Conservation (phyloP, 345 rosid genomes). For the Cardamine chenopodiifolia region DNA sequence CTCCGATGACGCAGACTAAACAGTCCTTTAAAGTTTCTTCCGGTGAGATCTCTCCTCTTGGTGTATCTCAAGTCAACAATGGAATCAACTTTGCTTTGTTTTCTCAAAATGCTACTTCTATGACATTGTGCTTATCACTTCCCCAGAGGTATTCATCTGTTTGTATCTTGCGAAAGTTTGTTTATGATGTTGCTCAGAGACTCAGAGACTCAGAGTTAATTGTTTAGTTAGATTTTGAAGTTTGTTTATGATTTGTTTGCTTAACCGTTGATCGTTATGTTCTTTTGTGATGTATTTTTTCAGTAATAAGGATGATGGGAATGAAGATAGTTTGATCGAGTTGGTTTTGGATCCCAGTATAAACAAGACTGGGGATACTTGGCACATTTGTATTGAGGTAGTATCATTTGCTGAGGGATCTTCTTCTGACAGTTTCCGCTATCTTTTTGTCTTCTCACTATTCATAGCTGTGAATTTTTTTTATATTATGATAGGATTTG, state of each 20-base stretch:
- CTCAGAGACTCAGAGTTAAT: neutral
- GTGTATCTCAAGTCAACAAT: conserved; percentile 70
- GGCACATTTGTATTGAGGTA: conserved; percentile 90
- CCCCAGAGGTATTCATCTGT: conserved; percentile 66
- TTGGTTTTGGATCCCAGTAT: conserved; percentile 65
- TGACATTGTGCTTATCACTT: conserved; percentile 77
- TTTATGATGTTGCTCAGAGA: too few species aligned
- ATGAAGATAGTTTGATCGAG: conserved; percentile 59
- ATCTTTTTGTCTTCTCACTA: conserved; percentile 6
- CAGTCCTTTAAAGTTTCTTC: conserved; percentile 53
- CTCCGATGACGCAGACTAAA: conserved; percentile 46
- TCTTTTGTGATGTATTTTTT: conserved; percentile 10
- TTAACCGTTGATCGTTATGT: too few species aligned
- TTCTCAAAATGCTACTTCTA: conserved; percentile 81
- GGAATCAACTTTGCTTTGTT: conserved; percentile 88
- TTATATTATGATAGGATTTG: conserved; percentile 58
- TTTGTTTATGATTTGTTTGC: neutral
- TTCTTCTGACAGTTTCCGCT: neutral
- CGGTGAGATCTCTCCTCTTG: conserved; percentile 81
- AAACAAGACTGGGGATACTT: conserved; percentile 87
- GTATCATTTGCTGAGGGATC: neutral
- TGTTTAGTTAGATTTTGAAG: neutral
- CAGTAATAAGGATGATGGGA: conserved; percentile 47
- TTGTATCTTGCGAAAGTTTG: too few species aligned
- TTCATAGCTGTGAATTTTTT: neutral